A percentile compares a stretch with the other conserved stretches of the same genome.
Conservation (phyloP, 495 filamentous ascomycete species). For the Apodospora peruviana region DNA sequence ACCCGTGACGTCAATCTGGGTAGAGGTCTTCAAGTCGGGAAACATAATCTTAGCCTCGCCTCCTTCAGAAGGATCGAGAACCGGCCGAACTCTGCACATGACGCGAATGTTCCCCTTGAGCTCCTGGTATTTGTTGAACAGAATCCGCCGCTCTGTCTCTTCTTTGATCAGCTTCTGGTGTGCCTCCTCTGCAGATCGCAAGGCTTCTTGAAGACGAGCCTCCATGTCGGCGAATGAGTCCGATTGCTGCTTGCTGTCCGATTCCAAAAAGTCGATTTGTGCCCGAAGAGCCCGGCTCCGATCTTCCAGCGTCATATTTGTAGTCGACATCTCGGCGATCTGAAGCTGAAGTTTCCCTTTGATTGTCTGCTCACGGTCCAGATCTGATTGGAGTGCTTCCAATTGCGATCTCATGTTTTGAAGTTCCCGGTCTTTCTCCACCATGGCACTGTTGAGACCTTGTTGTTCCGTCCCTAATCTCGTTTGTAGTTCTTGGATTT, state of each 20-base stretch:
- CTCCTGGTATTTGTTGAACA: constrained; percentile 97
- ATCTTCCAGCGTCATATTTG: constrained; percentile 64
- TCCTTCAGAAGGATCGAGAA: constrained; percentile 51
- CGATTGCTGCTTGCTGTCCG: constrained; percentile 78
- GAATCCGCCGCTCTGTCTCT: constrained; percentile 82
- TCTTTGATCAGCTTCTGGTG: constrained; percentile 84
- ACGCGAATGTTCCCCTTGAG: constrained; percentile 99
- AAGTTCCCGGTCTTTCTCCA: constrained; percentile 57
- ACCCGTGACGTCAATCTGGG: constrained; percentile 79
- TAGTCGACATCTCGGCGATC: constrained; percentile 57
- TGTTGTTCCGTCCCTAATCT: constrained; percentile 59
- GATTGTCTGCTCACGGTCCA: constrained; percentile 49
- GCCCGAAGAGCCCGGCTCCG: constrained; percentile 67
- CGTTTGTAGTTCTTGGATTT: constrained; percentile 59
- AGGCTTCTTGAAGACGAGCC: constrained; percentile 68
- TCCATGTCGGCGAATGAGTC: constrained; percentile 73
- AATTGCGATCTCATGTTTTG: constrained; percentile 47
- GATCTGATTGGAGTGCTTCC: constrained; percentile 48
- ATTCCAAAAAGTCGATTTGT: constrained; percentile 82
- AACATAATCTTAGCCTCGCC: constrained; percentile 67
- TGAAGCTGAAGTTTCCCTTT: constrained; percentile 36
- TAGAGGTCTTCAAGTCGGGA: constrained; percentile 73
- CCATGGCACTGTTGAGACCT: constrained; percentile 55
- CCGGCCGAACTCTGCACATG: constrained; percentile 92
- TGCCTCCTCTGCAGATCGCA: constrained; percentile 58